Conservation (phyloP, 768 basidiomycete species). For the Lyophyllum atratum region DNA sequence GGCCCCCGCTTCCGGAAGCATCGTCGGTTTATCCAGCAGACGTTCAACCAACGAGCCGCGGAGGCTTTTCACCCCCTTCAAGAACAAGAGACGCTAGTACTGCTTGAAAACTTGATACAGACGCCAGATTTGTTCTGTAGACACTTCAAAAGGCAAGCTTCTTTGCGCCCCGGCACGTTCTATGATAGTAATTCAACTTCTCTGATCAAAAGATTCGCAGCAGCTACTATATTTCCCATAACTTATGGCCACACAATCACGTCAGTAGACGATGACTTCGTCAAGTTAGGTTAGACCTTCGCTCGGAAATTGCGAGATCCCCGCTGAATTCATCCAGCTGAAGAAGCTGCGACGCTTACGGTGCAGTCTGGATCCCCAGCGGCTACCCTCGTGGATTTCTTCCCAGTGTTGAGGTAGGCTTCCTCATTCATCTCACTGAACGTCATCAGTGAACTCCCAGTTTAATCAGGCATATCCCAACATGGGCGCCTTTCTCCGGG, state of each 20-base stretch:
- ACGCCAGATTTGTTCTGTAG: conserved; percentile 40
- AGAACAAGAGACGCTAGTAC: conserved; percentile 40
- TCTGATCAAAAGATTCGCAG: conserved; percentile 39
- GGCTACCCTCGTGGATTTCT: conserved; percentile 50
- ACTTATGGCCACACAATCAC: conserved; percentile 48
- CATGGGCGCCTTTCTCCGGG: conserved; percentile 48
- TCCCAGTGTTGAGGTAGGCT: conserved; percentile 44
- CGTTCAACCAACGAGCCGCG: conserved; percentile 47
- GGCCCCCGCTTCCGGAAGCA: conserved; percentile 55
- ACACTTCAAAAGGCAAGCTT: conserved; percentile 43
- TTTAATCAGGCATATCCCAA: conserved; percentile 43
- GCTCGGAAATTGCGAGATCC: background rate
- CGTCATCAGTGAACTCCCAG: background rate
- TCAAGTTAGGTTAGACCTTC: conserved; percentile 38
- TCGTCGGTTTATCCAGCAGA: conserved; percentile 50
- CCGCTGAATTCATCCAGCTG: conserved; percentile 31
- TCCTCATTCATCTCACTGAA: background rate
- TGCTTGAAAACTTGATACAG: conserved; percentile 40
- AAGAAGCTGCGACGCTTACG: conserved; percentile 47
- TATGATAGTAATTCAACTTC: background rate
- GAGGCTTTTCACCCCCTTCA: conserved; percentile 41
- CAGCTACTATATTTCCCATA: conserved; percentile 49
- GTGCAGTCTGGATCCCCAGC: conserved; percentile 47
- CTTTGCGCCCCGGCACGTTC: background rate
- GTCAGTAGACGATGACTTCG: conserved; percentile 44